Evolutionary conservation across 768 basidiomycete species (phyloP), one percentile per base, ranked within the genome.

Genomic region (Suillus alpinus): DNA sequence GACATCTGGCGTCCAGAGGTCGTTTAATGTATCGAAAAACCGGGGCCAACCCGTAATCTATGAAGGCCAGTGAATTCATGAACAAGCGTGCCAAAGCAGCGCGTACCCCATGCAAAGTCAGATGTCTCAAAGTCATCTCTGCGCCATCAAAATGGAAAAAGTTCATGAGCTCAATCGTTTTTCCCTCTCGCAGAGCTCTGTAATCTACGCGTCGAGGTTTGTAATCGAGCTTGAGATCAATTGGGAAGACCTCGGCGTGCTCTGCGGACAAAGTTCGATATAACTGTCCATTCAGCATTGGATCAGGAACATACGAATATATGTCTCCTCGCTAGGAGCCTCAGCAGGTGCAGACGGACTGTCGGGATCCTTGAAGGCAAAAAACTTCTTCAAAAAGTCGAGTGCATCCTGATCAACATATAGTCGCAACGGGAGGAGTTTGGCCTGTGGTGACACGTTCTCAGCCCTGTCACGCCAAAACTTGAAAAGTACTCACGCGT

Each of bases 81-180:
- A 59, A 31, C 18, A 36, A 41, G 37, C 16, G n/a, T 57, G 51
- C 64, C 18, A 20, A 37, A 50, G 13, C 14, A 14, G 18, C 46
- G 81, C 93, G 69, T 72, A 98, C 95, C 34, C 97, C 97, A 62
- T 89, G 86, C 36, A 98, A 72, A 18, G 92, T 94, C 64, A 98
- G 89, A 68, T 97, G 95, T 59, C 97, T 82, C 57, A 99, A 74
- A 0, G 95, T 97, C 94, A 99, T 98, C 74, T 98, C 97, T 4
- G 96, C 92, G 0, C 94, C 95, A 67, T 98, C 97, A 65, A 98
- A 99, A 75, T 98, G 95, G 88, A 99, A 99, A 74, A 99, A 98
- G 71, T 99, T 99, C 96, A 99, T 98, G 50, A 99, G 76, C 70
- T 99, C 97, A 62, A 96, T 96, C 0, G 94, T 95, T 73, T 83